Percentiles rank a stretch among this genome's conserved stretches.
Evolutionary conservation across 768 basidiomycete genomes (phyloP).

Genomic region (Gymnopilus dilepis): DNA sequence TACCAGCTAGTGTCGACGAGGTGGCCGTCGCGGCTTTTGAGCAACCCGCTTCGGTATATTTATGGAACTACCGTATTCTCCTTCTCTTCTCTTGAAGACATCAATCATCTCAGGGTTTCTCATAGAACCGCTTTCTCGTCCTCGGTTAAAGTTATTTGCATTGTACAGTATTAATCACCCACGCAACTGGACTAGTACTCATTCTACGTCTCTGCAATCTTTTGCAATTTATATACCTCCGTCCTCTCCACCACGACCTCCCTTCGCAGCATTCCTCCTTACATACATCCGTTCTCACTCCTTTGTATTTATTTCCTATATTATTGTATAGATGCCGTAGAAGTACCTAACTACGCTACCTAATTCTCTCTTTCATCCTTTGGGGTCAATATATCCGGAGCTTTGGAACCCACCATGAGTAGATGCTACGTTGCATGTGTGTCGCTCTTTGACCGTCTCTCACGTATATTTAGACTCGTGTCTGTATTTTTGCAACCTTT

Average conservation of each 20-base stretch:
- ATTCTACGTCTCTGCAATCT: not conserved
- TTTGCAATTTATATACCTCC: not conserved
- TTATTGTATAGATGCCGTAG: constrained; percentile 8
- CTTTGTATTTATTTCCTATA: constrained; percentile 18
- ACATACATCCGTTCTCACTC: not conserved
- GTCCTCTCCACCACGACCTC: not conserved
- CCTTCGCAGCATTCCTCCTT: not conserved
- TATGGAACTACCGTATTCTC: not conserved
- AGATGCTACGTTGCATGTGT: constrained; percentile 3
- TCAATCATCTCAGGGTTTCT: not conserved
- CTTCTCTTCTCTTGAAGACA: not conserved
- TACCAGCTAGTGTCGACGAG: not conserved
- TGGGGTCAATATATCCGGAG: not conserved
- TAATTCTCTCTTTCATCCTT: not conserved
- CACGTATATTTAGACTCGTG: not conserved
- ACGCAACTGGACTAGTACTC: constrained; percentile 5
- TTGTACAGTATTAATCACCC: constrained; percentile 4
- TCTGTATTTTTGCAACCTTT: not conserved
- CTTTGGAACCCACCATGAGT: not conserved
- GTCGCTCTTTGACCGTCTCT: not conserved
- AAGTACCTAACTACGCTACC: not conserved
- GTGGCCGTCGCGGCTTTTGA: not conserved
- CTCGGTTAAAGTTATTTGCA: constrained; percentile 2
- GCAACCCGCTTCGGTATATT: not conserved
- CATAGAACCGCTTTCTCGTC: not conserved